A percentile compares a stretch with the other conserved stretches of the same genome.
phyloP scores from a whole-genome alignment of 768 basidiomycete species.

The Leccinum boreale region DNA sequence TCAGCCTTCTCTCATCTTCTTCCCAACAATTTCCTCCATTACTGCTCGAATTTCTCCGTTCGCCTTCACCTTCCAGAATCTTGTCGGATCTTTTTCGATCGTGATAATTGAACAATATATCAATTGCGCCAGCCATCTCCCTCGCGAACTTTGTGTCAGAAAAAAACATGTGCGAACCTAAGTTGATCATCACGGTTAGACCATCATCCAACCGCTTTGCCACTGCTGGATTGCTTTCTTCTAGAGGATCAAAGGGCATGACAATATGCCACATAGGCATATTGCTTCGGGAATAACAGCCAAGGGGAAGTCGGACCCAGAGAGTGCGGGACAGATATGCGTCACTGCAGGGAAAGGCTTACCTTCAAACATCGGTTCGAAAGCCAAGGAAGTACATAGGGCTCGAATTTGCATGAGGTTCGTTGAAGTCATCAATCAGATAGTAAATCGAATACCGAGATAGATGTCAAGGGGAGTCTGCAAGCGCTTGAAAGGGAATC shows the following conservation, averaged over 20 bases:
- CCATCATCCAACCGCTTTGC: slow-evolving; percentile 9
- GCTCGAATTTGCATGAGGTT: not conserved
- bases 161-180: slow-evolving; percentile 1
- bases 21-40: not conserved
- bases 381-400: slow-evolving; percentile 2
- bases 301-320: slow-evolving; percentile 1
- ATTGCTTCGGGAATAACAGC: slow-evolving; percentile 4
- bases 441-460: not conserved
- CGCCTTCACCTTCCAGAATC: slow-evolving; percentile 8
- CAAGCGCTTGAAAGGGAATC: slow-evolving; percentile 10
- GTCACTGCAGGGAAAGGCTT: not conserved
- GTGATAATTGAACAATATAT: slow-evolving; percentile 2
- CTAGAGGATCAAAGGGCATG: slow-evolving; percentile 3
- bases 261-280: slow-evolving; percentile 5
- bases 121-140: slow-evolving; percentile 6
- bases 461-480: slow-evolving; percentile 11
- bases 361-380: not conserved
- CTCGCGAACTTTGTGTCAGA: not conserved
- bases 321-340: slow-evolving; percentile 1
- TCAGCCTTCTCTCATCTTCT: slow-evolving; percentile 2
- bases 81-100: not conserved
- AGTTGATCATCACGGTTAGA: slow-evolving; percentile 11
- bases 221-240: slow-evolving; percentile 4
- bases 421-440: not conserved
- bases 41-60: not conserved